Percentiles rank a stretch among this genome's conserved stretches.
phyloP scores from a whole-genome alignment of 2,329 filamentous ascomycete species.

The Rosellinia necatrix region DNA sequence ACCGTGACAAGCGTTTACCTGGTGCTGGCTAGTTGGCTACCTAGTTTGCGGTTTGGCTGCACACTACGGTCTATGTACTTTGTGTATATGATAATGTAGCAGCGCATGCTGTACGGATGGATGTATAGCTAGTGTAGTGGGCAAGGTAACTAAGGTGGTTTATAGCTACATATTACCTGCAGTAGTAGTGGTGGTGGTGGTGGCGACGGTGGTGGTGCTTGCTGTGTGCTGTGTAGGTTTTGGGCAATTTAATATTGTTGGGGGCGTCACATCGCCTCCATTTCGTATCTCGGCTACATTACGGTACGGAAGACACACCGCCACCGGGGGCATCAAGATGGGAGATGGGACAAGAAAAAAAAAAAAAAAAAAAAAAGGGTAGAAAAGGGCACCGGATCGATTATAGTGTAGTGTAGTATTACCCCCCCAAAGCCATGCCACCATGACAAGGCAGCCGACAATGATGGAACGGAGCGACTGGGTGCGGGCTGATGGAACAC shows the following conservation, averaged over 20 bases:
- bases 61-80: no score
- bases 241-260: neutral
- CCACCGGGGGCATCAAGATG: slow-evolving; percentile 18
- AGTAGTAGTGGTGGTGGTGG: neutral
- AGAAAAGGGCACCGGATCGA: slow-evolving; percentile 11
- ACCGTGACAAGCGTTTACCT: slow-evolving; percentile 13
- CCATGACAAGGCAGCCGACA: slow-evolving; percentile 13
- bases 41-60: neutral
- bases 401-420: slow-evolving; percentile 22
- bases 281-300: slow-evolving; percentile 6
- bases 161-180: neutral
- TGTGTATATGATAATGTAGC: neutral
- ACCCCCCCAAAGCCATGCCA: slow-evolving; percentile 22
- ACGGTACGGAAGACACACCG: slow-evolving; percentile 18
- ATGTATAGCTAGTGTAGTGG: neutral
- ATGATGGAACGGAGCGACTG: neutral
- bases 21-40: neutral
- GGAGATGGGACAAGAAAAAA: neutral
- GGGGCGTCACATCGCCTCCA: slow-evolving; percentile 15
- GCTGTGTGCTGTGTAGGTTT: neutral
- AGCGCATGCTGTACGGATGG: neutral
- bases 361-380: no score
- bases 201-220: neutral
- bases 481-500: slow-evolving; percentile 6
- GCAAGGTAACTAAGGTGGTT: slow-evolving; percentile 1